Evolutionary conservation across 2,329 filamentous ascomycete species (phyloP).

Genomic region (Penicillium sp.): DNA sequence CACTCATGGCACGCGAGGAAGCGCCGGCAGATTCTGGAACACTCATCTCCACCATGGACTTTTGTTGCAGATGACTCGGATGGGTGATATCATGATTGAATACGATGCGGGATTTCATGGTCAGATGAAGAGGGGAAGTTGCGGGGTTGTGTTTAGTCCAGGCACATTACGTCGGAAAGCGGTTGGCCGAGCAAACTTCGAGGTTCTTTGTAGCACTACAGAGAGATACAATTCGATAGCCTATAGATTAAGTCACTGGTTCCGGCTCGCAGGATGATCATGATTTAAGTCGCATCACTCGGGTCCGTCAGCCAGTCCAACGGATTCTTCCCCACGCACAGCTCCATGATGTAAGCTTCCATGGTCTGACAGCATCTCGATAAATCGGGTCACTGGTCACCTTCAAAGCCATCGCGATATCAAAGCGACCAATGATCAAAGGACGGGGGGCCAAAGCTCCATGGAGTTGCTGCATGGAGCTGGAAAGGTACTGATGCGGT

Average conservation of each 20-base stretch:
- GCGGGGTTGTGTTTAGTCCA: conserved; percentile 4
- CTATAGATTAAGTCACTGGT: too few species aligned
- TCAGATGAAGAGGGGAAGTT: conserved; percentile 12
- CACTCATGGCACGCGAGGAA: conserved; percentile 11
- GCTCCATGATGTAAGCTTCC: conserved; percentile 13
- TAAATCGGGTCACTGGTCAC: conserved; percentile 6
- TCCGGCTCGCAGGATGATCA: conserved; percentile 2
- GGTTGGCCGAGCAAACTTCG: neutral
- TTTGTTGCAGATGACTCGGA: conserved; percentile 18
- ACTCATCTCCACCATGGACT: conserved; percentile 11
- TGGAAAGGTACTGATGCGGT: conserved; percentile 7
- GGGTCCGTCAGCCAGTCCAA: too few species aligned
- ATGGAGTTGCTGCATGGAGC: conserved; percentile 9
- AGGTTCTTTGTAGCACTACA: too few species aligned
- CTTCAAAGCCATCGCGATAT: conserved; percentile 6
- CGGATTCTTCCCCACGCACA: too few species aligned
- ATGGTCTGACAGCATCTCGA: conserved; percentile 13
- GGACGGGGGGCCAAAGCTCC: conserved; percentile 15
- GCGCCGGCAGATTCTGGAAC: conserved; percentile 11
- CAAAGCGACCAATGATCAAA: conserved; percentile 15
- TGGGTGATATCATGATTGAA: conserved; percentile 5
- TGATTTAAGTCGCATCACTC: conserved; percentile 7
- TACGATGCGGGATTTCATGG: conserved; percentile 8
- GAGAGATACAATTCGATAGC: too few species aligned
- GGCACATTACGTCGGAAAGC: neutral